These are phyloP conservation scores for Elongisporangium prolatum DNA, from an alignment of 352 stramenopile species.

Conservation along the genomic window DNA sequence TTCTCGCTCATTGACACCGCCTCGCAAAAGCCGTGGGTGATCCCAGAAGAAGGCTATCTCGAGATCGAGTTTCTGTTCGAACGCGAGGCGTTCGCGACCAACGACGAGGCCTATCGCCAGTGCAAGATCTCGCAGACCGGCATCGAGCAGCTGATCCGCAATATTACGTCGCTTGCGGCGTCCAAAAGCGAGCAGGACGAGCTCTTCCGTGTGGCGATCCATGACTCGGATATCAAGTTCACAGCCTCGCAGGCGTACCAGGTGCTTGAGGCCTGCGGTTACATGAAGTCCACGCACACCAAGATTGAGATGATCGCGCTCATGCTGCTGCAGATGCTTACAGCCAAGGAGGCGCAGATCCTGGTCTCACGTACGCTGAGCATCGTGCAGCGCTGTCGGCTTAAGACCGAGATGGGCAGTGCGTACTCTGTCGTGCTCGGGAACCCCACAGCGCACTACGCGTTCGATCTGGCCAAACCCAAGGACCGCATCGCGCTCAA, in stretches of 20 bases:
- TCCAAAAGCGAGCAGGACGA: constrained; percentile 71
- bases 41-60: constrained; percentile 54
- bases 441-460: constrained; percentile 81
- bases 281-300: constrained; percentile 43
- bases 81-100: constrained; percentile 56
- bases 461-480: constrained; percentile 65
- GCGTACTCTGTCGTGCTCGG: constrained; percentile 81
- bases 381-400: constrained; percentile 59
- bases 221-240: constrained; percentile 78
- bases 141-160: constrained; percentile 68
- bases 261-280: constrained; percentile 72
- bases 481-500: constrained; percentile 70
- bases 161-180: constrained; percentile 45
- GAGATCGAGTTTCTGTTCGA: constrained; percentile 82
- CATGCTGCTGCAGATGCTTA: constrained; percentile 83
- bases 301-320: constrained; percentile 68
- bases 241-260: constrained; percentile 73
- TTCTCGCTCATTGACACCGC: constrained; percentile 39
- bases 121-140: constrained; percentile 61
- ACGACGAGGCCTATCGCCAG: constrained; percentile 44
- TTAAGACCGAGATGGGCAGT: constrained; percentile 81
- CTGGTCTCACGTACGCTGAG: constrained; percentile 62
- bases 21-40: constrained; percentile 58
- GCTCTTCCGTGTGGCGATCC: constrained; percentile 68
- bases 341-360: constrained; percentile 64